A percentile compares a stretch with the other conserved stretches of the same genome.
Conservation (phyloP, 352 stramenopile species). For the Pythium oligandrum region DNA sequence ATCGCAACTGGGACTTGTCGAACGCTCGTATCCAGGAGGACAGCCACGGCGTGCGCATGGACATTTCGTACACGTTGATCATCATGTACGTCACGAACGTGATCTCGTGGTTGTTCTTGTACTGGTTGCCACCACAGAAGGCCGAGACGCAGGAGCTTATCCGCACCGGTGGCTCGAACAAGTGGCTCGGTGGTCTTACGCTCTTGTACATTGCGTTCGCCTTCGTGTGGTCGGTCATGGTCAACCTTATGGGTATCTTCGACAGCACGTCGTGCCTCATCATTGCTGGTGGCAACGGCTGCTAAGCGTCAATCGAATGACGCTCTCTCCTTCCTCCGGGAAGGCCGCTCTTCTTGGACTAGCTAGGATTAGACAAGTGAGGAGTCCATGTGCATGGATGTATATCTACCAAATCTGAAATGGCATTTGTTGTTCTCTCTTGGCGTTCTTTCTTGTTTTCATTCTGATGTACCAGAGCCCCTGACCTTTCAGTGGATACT, state of each 20-base stretch:
- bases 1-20: slow-evolving; percentile 21
- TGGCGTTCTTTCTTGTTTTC: too few species aligned
- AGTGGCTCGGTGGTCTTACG: slow-evolving; percentile 16
- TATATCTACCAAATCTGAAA: too few species aligned
- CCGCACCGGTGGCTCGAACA: slow-evolving; percentile 18
- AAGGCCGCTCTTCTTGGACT: too few species aligned
- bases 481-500: too few species aligned
- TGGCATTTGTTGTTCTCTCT: too few species aligned
- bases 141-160: slow-evolving; percentile 25
- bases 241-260: slow-evolving; percentile 36
- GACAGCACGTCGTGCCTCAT: slow-evolving; percentile 24
- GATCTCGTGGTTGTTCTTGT: slow-evolving; percentile 21
- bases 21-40: slow-evolving; percentile 29
- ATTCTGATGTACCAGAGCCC: too few species aligned
- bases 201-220: slow-evolving; percentile 23
- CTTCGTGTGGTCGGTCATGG: slow-evolving; percentile 27
- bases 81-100: slow-evolving; percentile 27
- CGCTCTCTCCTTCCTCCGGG: too few species aligned
- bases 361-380: too few species aligned
- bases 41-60: slow-evolving; percentile 19
- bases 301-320: slow-evolving; percentile 11
- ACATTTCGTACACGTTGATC: slow-evolving; percentile 27
- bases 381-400: too few species aligned
- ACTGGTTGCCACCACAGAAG: slow-evolving; percentile 29
- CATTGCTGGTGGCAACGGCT: slow-evolving; percentile 32